Conservation (phyloP, 768 basidiomycete species). For the Paxillus involutus region DNA sequence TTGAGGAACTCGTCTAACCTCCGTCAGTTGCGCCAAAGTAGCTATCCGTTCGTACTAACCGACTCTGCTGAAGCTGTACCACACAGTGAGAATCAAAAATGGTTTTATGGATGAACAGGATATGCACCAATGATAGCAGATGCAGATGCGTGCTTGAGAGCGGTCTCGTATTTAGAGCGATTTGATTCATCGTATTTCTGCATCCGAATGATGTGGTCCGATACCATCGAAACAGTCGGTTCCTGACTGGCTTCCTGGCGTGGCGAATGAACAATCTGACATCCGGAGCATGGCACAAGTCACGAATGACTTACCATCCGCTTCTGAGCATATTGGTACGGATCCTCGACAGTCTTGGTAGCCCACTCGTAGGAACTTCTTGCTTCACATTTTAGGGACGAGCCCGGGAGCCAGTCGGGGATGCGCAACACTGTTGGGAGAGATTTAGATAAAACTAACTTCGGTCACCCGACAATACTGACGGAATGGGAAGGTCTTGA, state of each 20-base stretch:
- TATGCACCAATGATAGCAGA: slow-evolving; percentile 16
- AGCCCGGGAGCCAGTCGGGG: slow-evolving; percentile 40
- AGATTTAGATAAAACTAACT: background rate
- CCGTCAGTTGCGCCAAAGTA: background rate
- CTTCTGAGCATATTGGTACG: slow-evolving; percentile 23
- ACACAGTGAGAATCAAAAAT: background rate
- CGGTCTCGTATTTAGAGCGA: slow-evolving; percentile 10
- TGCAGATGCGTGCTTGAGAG: slow-evolving; percentile 13
- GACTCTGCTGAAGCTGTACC: background rate
- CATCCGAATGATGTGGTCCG: slow-evolving; percentile 10
- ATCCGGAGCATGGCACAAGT: background rate
- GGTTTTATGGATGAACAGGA: too few species aligned
- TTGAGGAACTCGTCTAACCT: background rate
- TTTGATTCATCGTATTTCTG: slow-evolving; percentile 3
- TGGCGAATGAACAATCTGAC: background rate
- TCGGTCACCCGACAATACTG: background rate
- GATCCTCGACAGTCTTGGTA: slow-evolving; percentile 9
- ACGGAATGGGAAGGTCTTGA: slow-evolving; percentile 19
- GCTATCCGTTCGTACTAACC: slow-evolving; percentile 3
- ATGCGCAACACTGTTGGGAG: slow-evolving; percentile 2
- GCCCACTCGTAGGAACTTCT: background rate
- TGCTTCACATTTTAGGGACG: slow-evolving; percentile 36
- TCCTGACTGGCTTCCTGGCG: slow-evolving; percentile 9
- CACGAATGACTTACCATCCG: slow-evolving; percentile 4
- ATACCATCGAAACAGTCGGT: slow-evolving; percentile 11